Evolutionary conservation across 2,329 filamentous ascomycete species (phyloP).

Genomic region (Colletotrichum liriopes): DNA sequence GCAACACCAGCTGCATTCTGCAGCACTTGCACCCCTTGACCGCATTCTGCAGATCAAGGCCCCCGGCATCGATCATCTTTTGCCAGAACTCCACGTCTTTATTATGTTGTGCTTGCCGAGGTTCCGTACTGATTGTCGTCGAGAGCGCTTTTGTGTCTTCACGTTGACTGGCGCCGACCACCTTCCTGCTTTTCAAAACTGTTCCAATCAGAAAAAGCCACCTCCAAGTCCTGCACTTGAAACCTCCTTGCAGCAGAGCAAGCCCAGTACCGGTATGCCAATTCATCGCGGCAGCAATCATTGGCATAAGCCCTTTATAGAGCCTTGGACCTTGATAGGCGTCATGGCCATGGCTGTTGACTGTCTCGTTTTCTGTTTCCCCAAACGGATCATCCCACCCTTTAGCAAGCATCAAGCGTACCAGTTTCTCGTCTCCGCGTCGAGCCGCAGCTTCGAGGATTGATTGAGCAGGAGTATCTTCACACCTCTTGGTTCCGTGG

Average conservation of each 20-base stretch:
- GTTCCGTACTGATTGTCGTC: not conserved
- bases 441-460: constrained; percentile 3
- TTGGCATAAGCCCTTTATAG: not conserved
- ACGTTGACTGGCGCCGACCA: not conserved
- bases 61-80: not conserved
- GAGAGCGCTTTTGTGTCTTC: not conserved
- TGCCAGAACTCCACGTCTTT: not conserved
- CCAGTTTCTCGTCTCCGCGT: not conserved
- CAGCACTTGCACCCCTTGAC: not conserved
- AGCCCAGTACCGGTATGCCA: not conserved
- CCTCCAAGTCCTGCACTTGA: not conserved
- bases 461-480: not conserved
- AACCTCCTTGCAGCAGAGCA: not conserved
- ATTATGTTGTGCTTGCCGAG: not conserved
- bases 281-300: constrained; percentile 1
- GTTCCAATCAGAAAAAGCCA: constrained; percentile 17
- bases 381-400: no score
- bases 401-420: not conserved
- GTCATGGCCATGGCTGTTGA: not conserved
- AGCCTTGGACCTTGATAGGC: not conserved
- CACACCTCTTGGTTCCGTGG: not conserved
- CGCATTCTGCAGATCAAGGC: not conserved
- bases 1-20: not conserved
- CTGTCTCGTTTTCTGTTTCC: constrained; percentile 4
- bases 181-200: not conserved